Conservation (phyloP, 116 monocot genomes). For the Zostera marina region DNA sequence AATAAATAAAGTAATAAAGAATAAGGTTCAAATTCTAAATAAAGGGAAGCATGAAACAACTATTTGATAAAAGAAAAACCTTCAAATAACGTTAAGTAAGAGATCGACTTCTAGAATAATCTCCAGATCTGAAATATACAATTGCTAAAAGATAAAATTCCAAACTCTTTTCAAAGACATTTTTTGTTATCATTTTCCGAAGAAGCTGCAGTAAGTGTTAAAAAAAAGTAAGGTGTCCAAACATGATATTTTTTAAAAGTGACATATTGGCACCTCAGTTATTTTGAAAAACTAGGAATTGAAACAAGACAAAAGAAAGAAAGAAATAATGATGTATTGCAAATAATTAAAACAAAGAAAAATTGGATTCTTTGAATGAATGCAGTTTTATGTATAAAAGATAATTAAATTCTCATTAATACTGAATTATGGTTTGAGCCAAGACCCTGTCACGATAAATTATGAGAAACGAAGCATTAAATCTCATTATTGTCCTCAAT, state of each 20-base stretch:
- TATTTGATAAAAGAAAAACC: slow-evolving; percentile 20
- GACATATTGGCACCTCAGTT: background rate
- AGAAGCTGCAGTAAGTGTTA: slow-evolving; percentile 35
- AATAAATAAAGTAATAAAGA: background rate
- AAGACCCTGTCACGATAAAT: too few relatives aligned
- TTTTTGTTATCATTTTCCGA: slow-evolving; percentile 31
- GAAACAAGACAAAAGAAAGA: background rate
- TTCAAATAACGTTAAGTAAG: slow-evolving; percentile 61
- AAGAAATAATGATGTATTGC: too few relatives aligned
- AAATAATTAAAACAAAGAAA: too few relatives aligned
- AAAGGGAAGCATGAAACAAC: background rate
- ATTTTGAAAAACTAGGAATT: background rate
- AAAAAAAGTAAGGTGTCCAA: background rate
- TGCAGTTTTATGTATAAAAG: too few relatives aligned
- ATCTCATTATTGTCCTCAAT: too few relatives aligned
- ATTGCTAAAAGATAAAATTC: slow-evolving; percentile 80
- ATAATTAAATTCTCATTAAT: too few relatives aligned
- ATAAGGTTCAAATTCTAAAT: background rate
- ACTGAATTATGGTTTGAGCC: too few relatives aligned
- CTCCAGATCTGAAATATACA: slow-evolving; percentile 73
- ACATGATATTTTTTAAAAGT: background rate
- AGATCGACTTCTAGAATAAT: slow-evolving; percentile 77
- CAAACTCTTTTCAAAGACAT: slow-evolving; percentile 47
- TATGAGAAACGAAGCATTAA: too few relatives aligned
- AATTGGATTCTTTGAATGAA: too few relatives aligned